Evolutionary conservation across 345 rosid species (phyloP), one percentile per base, ranked within the genome.

Genomic region (Eucalyptus erythrocorys): DNA sequence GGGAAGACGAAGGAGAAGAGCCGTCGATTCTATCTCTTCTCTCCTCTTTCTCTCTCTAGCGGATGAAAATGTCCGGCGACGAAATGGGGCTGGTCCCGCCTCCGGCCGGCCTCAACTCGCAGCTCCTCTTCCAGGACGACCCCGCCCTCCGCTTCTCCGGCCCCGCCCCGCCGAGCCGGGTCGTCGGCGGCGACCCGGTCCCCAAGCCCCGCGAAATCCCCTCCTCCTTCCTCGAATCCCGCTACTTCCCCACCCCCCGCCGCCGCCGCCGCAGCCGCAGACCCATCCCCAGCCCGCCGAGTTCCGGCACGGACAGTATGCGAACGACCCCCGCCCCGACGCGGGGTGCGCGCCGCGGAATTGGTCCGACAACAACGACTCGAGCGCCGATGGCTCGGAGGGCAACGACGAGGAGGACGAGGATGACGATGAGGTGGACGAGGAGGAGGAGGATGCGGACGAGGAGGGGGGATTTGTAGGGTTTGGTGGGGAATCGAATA

Each of bases 81-180:
- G 94, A 93, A 85, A 92, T 92, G 53, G 88, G 88, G 53, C 55
- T 89, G 68, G 88, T 89, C 53, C 90, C 79, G 30, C 88, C 55
- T 61, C 94, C 40, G 88, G 87, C 91, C 61, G 90, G 93, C 87
- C 92, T 93, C 32, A 95, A 94, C 85, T 88, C 95, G 17, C 96
- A 90, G 87, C 94, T 92, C 68, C 87, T 94, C 47, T 95, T 93
- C 92, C 95, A 92, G 37, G 95, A 94, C 88, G 96, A 95, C 26
- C 42, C 93, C 47, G 42, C 93, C 37, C 85, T 94, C 57, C 93
- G 96, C 34, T 94, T 76, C 84, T 5, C 7, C 84, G 24, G 84
- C 85, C 89, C 91, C 91, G 76, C 82, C 88, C 32, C 87, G 6
- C 64, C 24, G 84, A 76, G 4, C 37, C 93, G 91, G 88, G 89